phyloP scores from a whole-genome alignment of 177 flowering plant genomes.

The Telopea speciosissima region DNA sequence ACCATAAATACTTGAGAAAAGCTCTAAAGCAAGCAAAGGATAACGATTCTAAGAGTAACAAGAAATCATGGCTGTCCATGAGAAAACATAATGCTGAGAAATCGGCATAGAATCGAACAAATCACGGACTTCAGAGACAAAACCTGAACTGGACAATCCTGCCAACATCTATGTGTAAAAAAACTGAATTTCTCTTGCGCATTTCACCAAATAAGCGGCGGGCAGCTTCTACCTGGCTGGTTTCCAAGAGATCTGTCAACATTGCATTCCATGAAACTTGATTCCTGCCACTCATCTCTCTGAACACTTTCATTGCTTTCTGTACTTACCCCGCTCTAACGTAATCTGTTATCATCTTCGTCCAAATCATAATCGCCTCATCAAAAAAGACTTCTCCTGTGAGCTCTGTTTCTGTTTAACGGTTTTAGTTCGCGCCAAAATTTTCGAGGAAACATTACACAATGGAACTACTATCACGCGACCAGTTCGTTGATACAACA shows the following conservation, averaged over 20 bases:
- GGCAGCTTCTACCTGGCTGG: slow-evolving; percentile 12
- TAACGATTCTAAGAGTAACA: slow-evolving; percentile 19
- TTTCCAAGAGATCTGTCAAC: slow-evolving; percentile 13
- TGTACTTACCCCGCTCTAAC: slow-evolving; percentile 19
- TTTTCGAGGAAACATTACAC: background rate
- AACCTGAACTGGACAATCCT: slow-evolving; percentile 20
- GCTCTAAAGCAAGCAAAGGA: slow-evolving; percentile 16
- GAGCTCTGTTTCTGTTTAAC: background rate
- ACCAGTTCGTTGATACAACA: background rate
- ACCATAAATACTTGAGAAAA: slow-evolving; percentile 14
- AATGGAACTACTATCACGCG: background rate
- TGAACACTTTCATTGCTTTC: slow-evolving; percentile 20
- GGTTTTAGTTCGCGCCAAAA: slow-evolving; percentile 5
- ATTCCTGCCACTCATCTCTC: slow-evolving; percentile 23
- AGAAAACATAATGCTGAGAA: slow-evolving; percentile 20
- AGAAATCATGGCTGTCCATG: slow-evolving; percentile 33
- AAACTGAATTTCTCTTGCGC: slow-evolving; percentile 19
- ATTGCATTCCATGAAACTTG: slow-evolving; percentile 27
- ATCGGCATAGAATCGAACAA: slow-evolving; percentile 20
- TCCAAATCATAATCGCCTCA: slow-evolving; percentile 11
- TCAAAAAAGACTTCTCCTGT: slow-evolving; percentile 5
- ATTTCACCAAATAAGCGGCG: slow-evolving; percentile 18
- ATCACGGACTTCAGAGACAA: slow-evolving; percentile 17
- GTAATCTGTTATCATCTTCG: slow-evolving; percentile 17
- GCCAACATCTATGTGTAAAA: slow-evolving; percentile 22